Base-by-base conservation (phyloP, 129 eudicot genomes). In the Saposhnikovia divaricata region DNA sequence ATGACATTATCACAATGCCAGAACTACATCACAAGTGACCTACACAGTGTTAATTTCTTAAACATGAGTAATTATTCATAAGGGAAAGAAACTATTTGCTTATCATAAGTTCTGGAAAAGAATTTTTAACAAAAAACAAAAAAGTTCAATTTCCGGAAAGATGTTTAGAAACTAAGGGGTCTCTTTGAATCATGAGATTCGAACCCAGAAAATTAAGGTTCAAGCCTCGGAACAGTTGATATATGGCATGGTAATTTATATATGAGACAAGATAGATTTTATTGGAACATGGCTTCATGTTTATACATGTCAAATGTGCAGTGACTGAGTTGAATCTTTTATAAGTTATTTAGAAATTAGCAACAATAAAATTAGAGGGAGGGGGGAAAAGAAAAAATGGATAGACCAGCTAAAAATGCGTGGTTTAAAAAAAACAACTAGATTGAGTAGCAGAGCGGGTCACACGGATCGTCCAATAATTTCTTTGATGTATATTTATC, bases 371-470 rank as follows among this genome's bases (percentile, higher is more conserved):
- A 70, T 70, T 70, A 70, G 21, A 28, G 13, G 31, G 15, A 45
- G 31, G 31, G 12, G 46, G 51, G 6, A 3, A 73, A 9, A 38
- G 45, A 25, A 39, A 39, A n/a, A 21, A 61, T 39, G 9, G 75
- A 42, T 72, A 46, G 81, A 12, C 21, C 44, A 27, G 63, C 81
- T 19, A 9, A 44, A 65, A 65, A 69, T 9, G 44, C 65, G 63
- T 45, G 39, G 75, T 43, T 50, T 45, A 39, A 78, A 45, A 45
- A 42, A 46, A 78, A 11, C 42, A 68, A 68, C 59, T 61, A 42
- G 81, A 45, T 47, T 50, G 48, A 75, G 28, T 14, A 18, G 59
- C 55, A 9, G 87, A 84, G 46, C 87, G 87, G 74, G 82, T 84
- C 82, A 40, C 72, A 72, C 80, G 82, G 72, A 50, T 73, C 46